Evolutionary conservation across 192 early-diverging fungal genomes (phyloP), one percentile per base, ranked within the genome.

Genomic region (Gaertneriomyces semiglobifer): DNA sequence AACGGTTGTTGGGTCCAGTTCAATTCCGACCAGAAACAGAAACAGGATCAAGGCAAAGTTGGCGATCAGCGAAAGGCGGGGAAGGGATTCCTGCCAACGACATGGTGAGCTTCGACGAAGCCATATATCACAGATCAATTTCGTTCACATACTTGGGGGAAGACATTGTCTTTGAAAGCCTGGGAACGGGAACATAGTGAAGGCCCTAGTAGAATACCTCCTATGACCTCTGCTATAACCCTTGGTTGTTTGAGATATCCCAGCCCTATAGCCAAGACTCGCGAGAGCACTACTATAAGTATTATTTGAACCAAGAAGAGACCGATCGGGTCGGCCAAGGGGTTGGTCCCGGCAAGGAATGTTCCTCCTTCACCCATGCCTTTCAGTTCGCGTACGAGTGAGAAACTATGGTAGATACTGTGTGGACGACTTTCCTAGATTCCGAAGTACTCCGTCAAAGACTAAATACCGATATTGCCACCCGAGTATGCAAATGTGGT

Each of bases 181-280:
- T 84, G 81, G 56, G 88, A 90, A 39, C 84, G 84, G 4, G 91
- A 90, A 39, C 96, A 79, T 1, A 84, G 91, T 1, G 93, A 89
- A 3, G 92, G 93, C 0, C 96, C 96, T 5, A 96, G 83, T 4
- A 95, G 70, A 54, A 96, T 92, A 10, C 93, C 93, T 20, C 88
- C 93, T 38, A 96, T 75, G 59, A 98, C 88, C 71, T 98, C 95
- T 41, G 94, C 88, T 53, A 98, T 96, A 40, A 95, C 95, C 4
- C 80, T 72, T 0, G 95, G 95, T 71, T 98, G 93, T 52, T 78
- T 67, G 8, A 94, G 60, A 38, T 79, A 77, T 12, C 70, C 71
- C 19, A 98, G 72, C 4, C 70, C 65, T 39, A 89, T 9, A 20
- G 85, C 83, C 8, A 98, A 67, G 47, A 89, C 14, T 40, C 94